Base-by-base conservation (phyloP, 345 rosid genomes). In the Tarenaya hassleriana region DNA sequence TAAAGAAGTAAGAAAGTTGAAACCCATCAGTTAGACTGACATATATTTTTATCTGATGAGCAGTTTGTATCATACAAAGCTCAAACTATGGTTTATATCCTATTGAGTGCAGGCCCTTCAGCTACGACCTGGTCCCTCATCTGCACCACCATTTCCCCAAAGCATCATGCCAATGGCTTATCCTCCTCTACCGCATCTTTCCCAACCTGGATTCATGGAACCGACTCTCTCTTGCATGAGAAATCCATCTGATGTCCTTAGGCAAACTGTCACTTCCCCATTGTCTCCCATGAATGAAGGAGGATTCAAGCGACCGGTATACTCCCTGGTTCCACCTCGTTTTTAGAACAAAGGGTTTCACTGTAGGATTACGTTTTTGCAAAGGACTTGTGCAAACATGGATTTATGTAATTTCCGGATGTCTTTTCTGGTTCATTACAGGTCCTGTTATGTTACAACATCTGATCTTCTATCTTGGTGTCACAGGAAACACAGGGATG, bases 1-100 rank as follows among this genome's bases (percentile, higher is more conserved):
- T 35, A 88, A 92, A 78, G 95, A 92, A 69, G 98, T 88, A 75
- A 81, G 94, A 67, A 43, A n/a, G n/a, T n/a, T n/a, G n/a, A n/a
- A n/a, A n/a, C n/a, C n/a, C n/a, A n/a, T n/a, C n/a, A n/a, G n/a
- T n/a, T n/a, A n/a, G n/a, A 60, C 12, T 50, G 40, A 19, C 14
- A n/a, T 1, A 54, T 51, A 50, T 32, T 12, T 29, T 5, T 29
- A n/a, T 17, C 14, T 55, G 43, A n/a, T 1, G 16, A 39, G 16
- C n/a, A n/a, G n/a, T n/a, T n/a, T n/a, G n/a, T n/a, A n/a, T 49
- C 38, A 10, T n/a, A 34, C 5, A 31, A 17, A 33, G 48, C 45
- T 56, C 8, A 41, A n/a, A n/a, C n/a, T n/a, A n/a, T n/a, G n/a
- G n/a, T n/a, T n/a, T 21, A 15, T 21, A 19, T n/a, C 9, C 1